Evolutionary conservation across 768 basidiomycete species (phyloP).

Genomic region (Psilocybe cubensis): DNA sequence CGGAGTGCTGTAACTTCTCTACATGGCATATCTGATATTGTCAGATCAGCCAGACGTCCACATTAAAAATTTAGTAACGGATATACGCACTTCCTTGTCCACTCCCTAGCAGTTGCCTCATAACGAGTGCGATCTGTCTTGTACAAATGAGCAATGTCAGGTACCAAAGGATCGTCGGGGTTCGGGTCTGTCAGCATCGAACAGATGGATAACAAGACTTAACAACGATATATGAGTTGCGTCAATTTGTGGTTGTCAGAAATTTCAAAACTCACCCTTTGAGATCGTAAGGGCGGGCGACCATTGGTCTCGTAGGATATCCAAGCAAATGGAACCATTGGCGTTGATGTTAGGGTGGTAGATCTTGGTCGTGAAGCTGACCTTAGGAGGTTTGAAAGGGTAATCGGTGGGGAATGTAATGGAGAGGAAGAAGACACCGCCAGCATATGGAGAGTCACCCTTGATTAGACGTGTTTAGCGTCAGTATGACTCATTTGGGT

Average conservation of each 20-base stretch:
- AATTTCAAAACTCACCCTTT: conserved; percentile 67
- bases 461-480: conserved; percentile 33
- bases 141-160: conserved; percentile 98
- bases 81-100: conserved; percentile 93
- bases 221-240: conserved; percentile 2
- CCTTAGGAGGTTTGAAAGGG: conserved; percentile 99
- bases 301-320: conserved; percentile 99
- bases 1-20: conserved; percentile 26
- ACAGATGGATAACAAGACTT: conserved; percentile 96
- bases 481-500: conserved; percentile 27
- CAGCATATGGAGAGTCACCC: conserved; percentile 98
- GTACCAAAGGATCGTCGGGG: conserved; percentile 98
- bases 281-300: conserved; percentile 98
- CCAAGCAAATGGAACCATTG: conserved; percentile 98
- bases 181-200: conserved; percentile 99
- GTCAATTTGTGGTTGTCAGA: background rate
- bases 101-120: conserved; percentile 97
- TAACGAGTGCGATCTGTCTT: conserved; percentile 98
- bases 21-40: conserved; percentile 55
- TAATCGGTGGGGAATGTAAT: conserved; percentile 97
- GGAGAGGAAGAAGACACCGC: conserved; percentile 98
- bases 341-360: conserved; percentile 99
- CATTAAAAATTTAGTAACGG: background rate
- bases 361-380: conserved; percentile 99
- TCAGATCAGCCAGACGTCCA: conserved; percentile 4